These are phyloP conservation scores for Lactarius quietus DNA, from an alignment of 768 basidiomycete genomes.

Conservation along the genomic window DNA sequence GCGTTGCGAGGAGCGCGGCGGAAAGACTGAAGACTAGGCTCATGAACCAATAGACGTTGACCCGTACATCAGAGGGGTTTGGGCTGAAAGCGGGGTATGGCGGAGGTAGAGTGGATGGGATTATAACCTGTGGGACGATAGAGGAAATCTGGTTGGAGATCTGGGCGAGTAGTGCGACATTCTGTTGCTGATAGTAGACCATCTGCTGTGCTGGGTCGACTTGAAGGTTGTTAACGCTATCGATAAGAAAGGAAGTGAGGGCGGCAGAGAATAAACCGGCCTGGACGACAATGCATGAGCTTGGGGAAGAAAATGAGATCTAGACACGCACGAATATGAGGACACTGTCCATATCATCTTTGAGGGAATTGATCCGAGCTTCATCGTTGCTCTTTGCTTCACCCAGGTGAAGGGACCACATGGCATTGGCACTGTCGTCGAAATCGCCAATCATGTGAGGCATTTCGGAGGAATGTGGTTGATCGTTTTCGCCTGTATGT, in stretches of 20 bases:
- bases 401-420: neutral
- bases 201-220: neutral
- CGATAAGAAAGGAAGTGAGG: conserved; percentile 11
- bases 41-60: conserved; percentile 44
- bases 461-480: neutral
- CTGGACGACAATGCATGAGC: neutral
- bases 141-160: conserved; percentile 1
- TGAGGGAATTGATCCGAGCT: neutral
- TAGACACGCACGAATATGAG: neutral
- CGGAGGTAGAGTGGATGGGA: neutral
- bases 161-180: conserved; percentile 5
- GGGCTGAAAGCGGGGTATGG: conserved; percentile 12
- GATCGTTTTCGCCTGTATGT: neutral
- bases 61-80: conserved; percentile 35
- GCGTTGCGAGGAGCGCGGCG: conserved; percentile 41
- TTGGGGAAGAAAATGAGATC: no score
- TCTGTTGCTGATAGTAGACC: conserved; percentile 2
- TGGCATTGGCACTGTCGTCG: neutral
- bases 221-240: conserved; percentile 12
- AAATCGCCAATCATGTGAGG: neutral
- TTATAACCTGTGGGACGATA: neutral
- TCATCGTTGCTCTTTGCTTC: neutral
- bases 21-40: conserved; percentile 38
- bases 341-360: neutral
- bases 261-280: conserved; percentile 16